Base-by-base conservation (phyloP, 805 yeast genomes). In the Allodekkera sacchari region DNA sequence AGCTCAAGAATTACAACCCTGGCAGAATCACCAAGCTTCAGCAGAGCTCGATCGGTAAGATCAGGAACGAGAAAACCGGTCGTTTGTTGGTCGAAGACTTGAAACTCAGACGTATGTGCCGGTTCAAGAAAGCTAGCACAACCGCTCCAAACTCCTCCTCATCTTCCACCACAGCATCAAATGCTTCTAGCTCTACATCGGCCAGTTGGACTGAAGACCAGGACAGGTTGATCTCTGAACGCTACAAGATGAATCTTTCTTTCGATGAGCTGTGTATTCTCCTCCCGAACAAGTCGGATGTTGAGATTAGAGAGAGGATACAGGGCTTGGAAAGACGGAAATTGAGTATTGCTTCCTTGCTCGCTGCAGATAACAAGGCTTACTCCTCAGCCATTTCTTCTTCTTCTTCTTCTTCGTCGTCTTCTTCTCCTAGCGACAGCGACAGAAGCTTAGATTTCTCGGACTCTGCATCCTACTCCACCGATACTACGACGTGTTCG, bases 261-360 rank as follows among this genome's bases (percentile, higher is more conserved):
- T 66, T 80, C 45, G 80, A 78, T 12, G 95, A 85, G 55, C 59
- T 85, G 23, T 68, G 80, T 11, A 77, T 84, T 21, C 55, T 85
- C 32, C 60, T 85, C 26, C 89, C 92, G 11, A 69, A 68, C 35
- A 70, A 84, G 41, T 66, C 92, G 0, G 87, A 81, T 49, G 64
- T 64, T n/a, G 92, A 83, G 43, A 85, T 85, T 26, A 65, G 71
- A 63, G 55, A 68, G 23, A 64, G 92, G 38, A 70, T 81, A 15
- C 71, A 64, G 30, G 56, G 64, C 31, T 49, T 75, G 24, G 65
- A 61, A 30, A 32, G 34, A 10, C 27, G 16, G 19, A 35, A 33
- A 14, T 23, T 41, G 5, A 39, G 39, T 24, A 34, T 41, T 25
- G 34, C 39, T 7, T 39, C 43, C 5, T 18, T 41, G 11, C 17